phyloP scores from a whole-genome alignment of 73 alveolate species.

The Symbiodinium natans region DNA sequence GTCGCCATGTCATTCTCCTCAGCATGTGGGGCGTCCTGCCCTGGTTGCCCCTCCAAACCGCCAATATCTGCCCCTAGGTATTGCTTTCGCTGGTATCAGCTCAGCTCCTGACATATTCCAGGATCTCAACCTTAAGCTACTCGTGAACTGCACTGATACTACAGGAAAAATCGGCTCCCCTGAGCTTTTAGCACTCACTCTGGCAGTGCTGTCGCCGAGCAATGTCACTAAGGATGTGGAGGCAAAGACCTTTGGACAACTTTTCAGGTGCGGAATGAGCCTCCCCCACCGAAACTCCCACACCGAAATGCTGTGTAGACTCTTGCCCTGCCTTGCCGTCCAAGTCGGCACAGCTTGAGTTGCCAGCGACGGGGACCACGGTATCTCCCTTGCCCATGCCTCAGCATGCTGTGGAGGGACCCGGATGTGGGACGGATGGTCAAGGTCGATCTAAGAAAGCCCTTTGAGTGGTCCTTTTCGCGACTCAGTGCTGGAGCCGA shows the following conservation, averaged over 20 bases:
- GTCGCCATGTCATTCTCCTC: slow-evolving; percentile 50
- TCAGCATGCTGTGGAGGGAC: too few species aligned
- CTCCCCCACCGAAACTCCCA: too few species aligned
- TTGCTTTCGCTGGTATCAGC: background rate
- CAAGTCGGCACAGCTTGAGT: background rate
- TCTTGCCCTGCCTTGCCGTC: background rate
- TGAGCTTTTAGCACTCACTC: background rate
- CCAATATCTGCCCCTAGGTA: too few species aligned
- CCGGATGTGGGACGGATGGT: too few species aligned
- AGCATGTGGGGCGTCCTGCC: background rate
- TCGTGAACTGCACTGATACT: background rate
- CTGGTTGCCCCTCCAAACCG: too few species aligned
- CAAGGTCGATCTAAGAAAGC: too few species aligned
- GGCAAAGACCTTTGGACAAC: background rate
- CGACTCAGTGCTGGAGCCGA: too few species aligned
- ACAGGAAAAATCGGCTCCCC: too few species aligned
- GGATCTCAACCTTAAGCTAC: background rate
- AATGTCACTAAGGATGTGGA: background rate
- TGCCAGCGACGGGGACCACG: slow-evolving; percentile 37
- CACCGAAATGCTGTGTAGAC: too few species aligned
- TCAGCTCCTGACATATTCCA: background rate
- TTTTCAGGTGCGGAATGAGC: background rate
- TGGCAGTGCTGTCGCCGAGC: slow-evolving; percentile 18
- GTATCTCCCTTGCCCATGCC: slow-evolving; percentile 66
- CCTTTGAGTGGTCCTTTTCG: too few species aligned